These are phyloP conservation scores for Coffea humblotiana DNA, from an alignment of 305 asterid genomes.

Conservation along the genomic window DNA sequence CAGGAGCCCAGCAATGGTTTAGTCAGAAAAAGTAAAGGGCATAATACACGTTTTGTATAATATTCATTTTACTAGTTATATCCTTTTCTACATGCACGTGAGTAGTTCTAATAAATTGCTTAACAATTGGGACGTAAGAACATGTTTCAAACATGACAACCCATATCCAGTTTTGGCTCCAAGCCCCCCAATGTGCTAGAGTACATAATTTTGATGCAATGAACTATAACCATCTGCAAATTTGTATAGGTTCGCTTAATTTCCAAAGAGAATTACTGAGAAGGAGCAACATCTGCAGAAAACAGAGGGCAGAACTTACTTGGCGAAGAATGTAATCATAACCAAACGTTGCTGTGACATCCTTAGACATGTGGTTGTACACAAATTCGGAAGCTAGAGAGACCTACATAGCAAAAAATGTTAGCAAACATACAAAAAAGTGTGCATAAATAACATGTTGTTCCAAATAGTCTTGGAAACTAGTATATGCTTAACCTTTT, in stretches of 20 bases:
- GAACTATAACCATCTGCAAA: neutral
- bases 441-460: neutral
- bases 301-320: conserved; percentile 41
- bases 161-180: neutral
- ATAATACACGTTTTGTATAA: neutral
- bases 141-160: neutral
- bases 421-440: conserved; percentile 11
- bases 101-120: neutral
- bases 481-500: conserved; percentile 49
- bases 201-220: neutral
- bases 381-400: conserved; percentile 90
- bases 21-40: neutral
- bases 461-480: neutral
- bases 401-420: conserved; percentile 49
- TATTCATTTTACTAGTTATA: neutral
- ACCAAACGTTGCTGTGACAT: conserved; percentile 87
- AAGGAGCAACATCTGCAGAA: neutral
- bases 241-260: neutral
- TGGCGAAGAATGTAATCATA: conserved; percentile 92
- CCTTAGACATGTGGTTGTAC: conserved; percentile 85
- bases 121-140: neutral
- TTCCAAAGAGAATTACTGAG: neutral
- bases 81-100: no score
- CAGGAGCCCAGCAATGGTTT: neutral
- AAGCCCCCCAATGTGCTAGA: neutral